Conservation (phyloP, 129 eudicot species). For the Apium graveolens region DNA sequence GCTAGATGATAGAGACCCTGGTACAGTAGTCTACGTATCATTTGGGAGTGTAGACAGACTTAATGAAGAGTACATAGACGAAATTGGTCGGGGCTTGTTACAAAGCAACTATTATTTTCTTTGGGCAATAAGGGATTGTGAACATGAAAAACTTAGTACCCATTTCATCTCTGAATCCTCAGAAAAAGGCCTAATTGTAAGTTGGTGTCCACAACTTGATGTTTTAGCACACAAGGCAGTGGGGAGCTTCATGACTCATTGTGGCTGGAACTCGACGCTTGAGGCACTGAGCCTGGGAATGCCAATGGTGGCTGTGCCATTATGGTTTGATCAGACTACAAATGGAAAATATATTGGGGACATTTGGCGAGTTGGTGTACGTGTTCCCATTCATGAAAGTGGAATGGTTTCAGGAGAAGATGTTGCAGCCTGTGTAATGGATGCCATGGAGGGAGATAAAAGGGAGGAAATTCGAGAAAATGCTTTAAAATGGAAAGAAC, state of each 20-base stretch:
- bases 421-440: neutral
- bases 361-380: neutral
- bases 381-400: neutral
- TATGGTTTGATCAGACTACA: slow-evolving; percentile 7
- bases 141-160: neutral
- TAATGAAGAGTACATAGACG: slow-evolving; percentile 37
- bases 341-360: neutral
- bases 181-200: neutral
- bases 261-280: slow-evolving; percentile 5
- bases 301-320: neutral
- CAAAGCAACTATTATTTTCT: slow-evolving; percentile 17
- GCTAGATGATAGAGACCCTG: slow-evolving; percentile 32
- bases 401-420: neutral
- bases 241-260: neutral
- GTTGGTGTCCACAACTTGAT: slow-evolving; percentile 6
- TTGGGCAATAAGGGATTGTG: slow-evolving; percentile 2
- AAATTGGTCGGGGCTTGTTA: slow-evolving; percentile 34
- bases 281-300: slow-evolving; percentile 4
- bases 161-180: neutral
- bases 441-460: slow-evolving; percentile 5
- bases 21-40: slow-evolving; percentile 46
- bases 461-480: neutral
- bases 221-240: slow-evolving; percentile 3
- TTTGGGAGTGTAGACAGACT: slow-evolving; percentile 36
- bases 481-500: neutral